Base-by-base conservation (phyloP, 2,329 filamentous ascomycete genomes). In the Didymella lethalis region DNA sequence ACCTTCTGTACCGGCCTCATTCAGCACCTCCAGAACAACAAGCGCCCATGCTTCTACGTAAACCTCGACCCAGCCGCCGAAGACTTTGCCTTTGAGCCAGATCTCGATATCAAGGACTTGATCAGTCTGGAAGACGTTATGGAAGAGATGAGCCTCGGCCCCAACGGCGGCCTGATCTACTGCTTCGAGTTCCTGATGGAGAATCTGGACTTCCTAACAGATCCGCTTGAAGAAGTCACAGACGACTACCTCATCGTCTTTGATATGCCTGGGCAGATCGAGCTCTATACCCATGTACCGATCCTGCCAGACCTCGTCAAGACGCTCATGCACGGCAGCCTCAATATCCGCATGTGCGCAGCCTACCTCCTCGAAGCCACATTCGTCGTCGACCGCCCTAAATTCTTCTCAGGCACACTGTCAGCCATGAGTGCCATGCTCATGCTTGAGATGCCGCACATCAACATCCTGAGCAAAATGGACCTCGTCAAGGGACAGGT, bases 401-500 rank as follows among this genome's bases (percentile, higher is more conserved):
- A 98, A 81, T 99, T 96, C 84, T 98, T 99, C 78, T 90, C 95
- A 0, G 95, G 95, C 12, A 97, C 95, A 0, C 83, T 99, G 60
- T 95, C 91, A 74, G 95, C 95, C 65, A 98, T 99, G 95, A 96
- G 91, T 72, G 93, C 95, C 64, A 99, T 99, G 95, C 88, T 99
- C 71, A 95, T 98, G 92, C 86, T 99, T 63, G 95, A 98, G 79
- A 88, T 98, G 64, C 95, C 95, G 4, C 95, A 99, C 75, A 88
- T 99, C 74, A 99, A 99, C 76, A 90, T 99, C 61, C 82, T 99
- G 55, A 96, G 90, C 74, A 99, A 99, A 81, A 98, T 98, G 93
- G 95, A 99, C 76, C 85, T 98, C 61, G 88, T 98, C 66, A 95
- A 95, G 76, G 92, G 91, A 38, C 91, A 95, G 77, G 86, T 98